phyloP scores from a whole-genome alignment of 176 grass and related monocot genomes.

The Musa troglodytarum region DNA sequence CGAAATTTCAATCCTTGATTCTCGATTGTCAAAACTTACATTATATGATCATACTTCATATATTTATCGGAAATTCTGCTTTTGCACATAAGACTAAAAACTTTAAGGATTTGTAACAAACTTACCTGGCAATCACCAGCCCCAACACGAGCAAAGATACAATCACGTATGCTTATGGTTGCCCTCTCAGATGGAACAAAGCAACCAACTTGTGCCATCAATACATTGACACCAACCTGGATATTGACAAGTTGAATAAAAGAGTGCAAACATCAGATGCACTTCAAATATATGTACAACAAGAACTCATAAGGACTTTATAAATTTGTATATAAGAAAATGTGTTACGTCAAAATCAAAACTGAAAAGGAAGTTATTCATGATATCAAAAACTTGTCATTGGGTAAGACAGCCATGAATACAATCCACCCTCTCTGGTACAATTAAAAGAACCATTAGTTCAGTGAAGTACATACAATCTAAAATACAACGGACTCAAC shows the following conservation, averaged over 20 bases:
- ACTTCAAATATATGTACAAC: not conserved
- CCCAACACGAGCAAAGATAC: conserved; percentile 99
- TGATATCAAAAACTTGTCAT: too few relatives aligned
- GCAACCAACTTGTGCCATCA: conserved; percentile 97
- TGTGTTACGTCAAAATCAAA: not conserved
- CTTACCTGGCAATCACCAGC: conserved; percentile 98
- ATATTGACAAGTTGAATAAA: not conserved
- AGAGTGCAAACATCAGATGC: not conserved
- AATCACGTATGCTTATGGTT: conserved; percentile 83
- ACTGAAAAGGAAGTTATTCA: too few relatives aligned
- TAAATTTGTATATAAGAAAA: not conserved
- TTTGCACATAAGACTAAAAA: conserved; percentile 11
- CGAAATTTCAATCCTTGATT: too few relatives aligned
- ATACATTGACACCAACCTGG: conserved; percentile 82
- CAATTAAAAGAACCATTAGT: too few relatives aligned
- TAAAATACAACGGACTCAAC: too few relatives aligned
- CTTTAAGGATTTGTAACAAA: conserved; percentile 6
- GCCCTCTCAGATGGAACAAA: conserved; percentile 85
- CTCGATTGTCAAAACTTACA: not conserved
- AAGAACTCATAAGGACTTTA: not conserved
- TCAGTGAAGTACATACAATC: too few relatives aligned
- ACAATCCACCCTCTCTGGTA: too few relatives aligned
- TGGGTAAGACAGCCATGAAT: too few relatives aligned
- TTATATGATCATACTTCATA: not conserved
- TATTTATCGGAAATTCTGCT: not conserved